phyloP scores from a whole-genome alignment of 441 rosid species.

The Capsella rubella region DNA sequence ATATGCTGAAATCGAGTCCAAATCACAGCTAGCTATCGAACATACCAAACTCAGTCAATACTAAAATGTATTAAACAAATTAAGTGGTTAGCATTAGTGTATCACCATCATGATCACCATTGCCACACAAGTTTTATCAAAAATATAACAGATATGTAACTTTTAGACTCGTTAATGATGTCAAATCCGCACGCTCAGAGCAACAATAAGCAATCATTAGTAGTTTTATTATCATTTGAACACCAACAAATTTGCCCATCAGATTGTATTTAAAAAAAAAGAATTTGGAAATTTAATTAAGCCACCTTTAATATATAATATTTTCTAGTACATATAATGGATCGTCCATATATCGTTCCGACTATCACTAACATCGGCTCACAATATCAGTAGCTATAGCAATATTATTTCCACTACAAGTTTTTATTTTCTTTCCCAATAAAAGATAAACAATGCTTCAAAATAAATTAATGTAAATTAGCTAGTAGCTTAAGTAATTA shows the following conservation, averaged over 20 bases:
- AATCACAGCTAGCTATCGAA: too few relatives aligned
- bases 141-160: constrained; percentile 20
- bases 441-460: neutral
- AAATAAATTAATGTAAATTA: neutral
- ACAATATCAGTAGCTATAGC: neutral
- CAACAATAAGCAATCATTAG: constrained; percentile 34
- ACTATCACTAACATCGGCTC: constrained; percentile 26
- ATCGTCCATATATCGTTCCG: constrained; percentile 20
- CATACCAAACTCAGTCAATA: too few relatives aligned
- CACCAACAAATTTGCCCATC: constrained; percentile 19
- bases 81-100: neutral
- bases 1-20: too few relatives aligned
- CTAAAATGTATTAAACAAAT: too few relatives aligned
- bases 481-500: constrained; percentile 10
- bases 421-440: neutral
- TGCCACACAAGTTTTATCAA: constrained; percentile 2
- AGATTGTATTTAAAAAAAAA: neutral
- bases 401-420: constrained; percentile 3
- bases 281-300: neutral
- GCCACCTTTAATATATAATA: constrained; percentile 16
- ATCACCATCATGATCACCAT: constrained; percentile 14
- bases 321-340: constrained; percentile 4
- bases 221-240: constrained; percentile 35
- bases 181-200: constrained; percentile 43
- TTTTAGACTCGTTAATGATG: constrained; percentile 33